phyloP scores from a whole-genome alignment of 169 alveolate genomes.

The Plasmodium cynomolgi region DNA sequence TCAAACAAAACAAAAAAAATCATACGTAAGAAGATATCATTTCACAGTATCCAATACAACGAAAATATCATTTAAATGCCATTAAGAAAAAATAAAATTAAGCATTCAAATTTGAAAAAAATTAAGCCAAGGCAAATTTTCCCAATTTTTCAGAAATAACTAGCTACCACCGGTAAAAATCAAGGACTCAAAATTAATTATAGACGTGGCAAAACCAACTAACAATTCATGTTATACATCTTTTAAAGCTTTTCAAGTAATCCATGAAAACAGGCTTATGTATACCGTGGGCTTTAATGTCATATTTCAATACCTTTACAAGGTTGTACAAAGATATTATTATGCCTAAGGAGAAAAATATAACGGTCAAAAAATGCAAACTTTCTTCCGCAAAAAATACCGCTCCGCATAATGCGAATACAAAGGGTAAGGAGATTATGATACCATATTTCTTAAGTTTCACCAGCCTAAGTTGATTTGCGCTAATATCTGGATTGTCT shows the following conservation, averaged over 20 bases:
- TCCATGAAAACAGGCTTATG: neutral
- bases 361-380: neutral
- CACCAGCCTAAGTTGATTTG: too few relatives aligned
- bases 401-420: too few relatives aligned
- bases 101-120: neutral
- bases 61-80: neutral
- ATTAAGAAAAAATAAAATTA: neutral
- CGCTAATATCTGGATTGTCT: neutral
- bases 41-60: neutral
- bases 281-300: neutral
- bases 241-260: neutral
- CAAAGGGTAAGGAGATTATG: neutral
- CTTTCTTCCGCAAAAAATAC: neutral
- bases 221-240: neutral
- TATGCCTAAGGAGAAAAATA: too few relatives aligned
- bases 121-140: neutral
- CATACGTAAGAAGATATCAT: neutral
- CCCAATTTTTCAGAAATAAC: neutral
- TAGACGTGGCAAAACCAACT: neutral
- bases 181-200: neutral
- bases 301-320: neutral
- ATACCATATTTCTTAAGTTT: neutral
- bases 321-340: neutral
- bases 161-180: neutral
- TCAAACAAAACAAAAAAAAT: too few relatives aligned